Evolutionary conservation across 2,329 filamentous ascomycete species (phyloP).

Genomic region (Pseudopithomyces chartarum): DNA sequence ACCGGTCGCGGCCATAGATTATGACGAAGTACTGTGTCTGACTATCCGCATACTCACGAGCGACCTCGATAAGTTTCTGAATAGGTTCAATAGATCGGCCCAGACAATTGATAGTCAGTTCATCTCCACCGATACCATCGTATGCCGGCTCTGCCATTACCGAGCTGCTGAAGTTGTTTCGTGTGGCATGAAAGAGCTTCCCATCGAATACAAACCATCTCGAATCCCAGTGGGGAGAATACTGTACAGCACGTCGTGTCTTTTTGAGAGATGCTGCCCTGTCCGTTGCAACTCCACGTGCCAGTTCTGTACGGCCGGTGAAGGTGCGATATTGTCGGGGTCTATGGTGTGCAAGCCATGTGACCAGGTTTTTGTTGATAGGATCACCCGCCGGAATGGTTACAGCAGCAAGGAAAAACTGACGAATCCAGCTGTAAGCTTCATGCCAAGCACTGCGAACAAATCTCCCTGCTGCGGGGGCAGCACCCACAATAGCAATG

Average conservation of each 20-base stretch:
- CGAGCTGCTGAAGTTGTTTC: constrained; percentile 1
- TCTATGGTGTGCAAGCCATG: background rate
- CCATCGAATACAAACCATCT: background rate
- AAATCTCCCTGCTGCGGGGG: background rate
- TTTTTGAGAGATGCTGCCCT: constrained; percentile 1
- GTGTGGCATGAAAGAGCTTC: background rate
- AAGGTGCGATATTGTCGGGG: background rate
- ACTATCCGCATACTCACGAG: background rate
- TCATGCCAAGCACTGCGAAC: constrained; percentile 1
- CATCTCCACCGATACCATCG: background rate
- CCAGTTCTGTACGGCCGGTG: background rate
- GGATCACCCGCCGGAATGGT: background rate
- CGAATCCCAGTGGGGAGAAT: background rate
- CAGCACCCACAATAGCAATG: constrained; percentile 2
- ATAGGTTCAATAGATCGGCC: background rate
- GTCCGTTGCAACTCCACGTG: background rate
- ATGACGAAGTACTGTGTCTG: constrained; percentile 2
- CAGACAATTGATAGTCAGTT: background rate
- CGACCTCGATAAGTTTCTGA: background rate
- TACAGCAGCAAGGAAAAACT: background rate
- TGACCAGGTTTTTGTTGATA: background rate
- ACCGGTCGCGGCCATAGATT: background rate
- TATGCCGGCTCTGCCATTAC: constrained; percentile 2
- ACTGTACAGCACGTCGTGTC: background rate
- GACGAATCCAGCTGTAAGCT: background rate